Percentiles rank a stretch among this genome's conserved stretches.
These are phyloP conservation scores for Tricladium varicosporioides DNA, from an alignment of 2,329 filamentous ascomycete genomes.

Conservation along the genomic window DNA sequence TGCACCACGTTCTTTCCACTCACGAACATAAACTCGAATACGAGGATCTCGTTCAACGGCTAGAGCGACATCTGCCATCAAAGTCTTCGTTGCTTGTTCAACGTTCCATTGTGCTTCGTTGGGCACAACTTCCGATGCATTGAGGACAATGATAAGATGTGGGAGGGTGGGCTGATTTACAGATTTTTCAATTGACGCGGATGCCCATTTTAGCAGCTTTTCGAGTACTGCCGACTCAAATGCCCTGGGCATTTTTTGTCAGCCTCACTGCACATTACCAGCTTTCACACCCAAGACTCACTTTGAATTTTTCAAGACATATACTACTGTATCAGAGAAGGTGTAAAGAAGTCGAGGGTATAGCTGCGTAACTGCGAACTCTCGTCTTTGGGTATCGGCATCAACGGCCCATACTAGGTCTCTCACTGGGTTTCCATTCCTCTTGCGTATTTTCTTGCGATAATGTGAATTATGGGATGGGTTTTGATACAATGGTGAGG, in stretches of 20 bases:
- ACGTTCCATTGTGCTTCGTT: constrained; percentile 43
- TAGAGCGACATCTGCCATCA: constrained; percentile 34
- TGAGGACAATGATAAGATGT: constrained; percentile 53
- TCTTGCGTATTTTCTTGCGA: neutral
- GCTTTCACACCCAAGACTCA: constrained; percentile 12
- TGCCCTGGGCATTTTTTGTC: constrained; percentile 28
- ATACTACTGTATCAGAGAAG: constrained; percentile 45
- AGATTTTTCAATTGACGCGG: constrained; percentile 49
- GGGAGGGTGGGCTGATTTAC: constrained; percentile 54
- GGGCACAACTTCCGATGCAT: constrained; percentile 41
- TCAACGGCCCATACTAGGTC: constrained; percentile 35
- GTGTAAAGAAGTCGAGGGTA: constrained; percentile 46
- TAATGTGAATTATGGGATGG: too few species aligned
- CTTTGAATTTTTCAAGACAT: constrained; percentile 42
- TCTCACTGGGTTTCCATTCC: neutral
- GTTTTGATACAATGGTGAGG: too few species aligned
- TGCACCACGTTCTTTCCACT: too few species aligned
- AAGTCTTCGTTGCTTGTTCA: constrained; percentile 26
- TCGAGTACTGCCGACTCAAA: constrained; percentile 42
- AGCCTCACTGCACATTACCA: neutral
- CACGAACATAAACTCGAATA: too few species aligned
- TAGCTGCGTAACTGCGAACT: constrained; percentile 40
- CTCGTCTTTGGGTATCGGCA: constrained; percentile 34
- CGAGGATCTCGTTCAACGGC: too few species aligned
- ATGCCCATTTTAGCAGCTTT: constrained; percentile 48